Percentiles rank a stretch among this genome's conserved stretches.
Conservation (phyloP, 2,329 filamentous ascomycete species). For the Aspergillus latus region DNA sequence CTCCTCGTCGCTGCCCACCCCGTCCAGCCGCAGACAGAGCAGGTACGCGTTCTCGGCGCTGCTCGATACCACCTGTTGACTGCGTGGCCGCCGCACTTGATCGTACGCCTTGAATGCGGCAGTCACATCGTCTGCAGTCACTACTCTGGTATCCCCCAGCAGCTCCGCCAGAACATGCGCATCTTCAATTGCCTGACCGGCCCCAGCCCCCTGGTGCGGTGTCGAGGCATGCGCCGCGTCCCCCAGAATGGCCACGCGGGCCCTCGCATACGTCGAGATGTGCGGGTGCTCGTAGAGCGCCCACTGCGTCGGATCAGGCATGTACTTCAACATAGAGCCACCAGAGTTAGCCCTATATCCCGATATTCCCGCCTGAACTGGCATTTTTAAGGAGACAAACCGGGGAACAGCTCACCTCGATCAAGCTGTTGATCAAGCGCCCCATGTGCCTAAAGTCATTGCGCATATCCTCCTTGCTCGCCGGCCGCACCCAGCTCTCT, state of each 20-base stretch:
- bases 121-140: constrained; percentile 35
- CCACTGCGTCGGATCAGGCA: constrained; percentile 38
- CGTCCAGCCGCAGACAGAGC: constrained; percentile 28
- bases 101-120: constrained; percentile 56
- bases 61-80: constrained; percentile 52
- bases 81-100: constrained; percentile 48
- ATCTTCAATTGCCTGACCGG: constrained; percentile 42
- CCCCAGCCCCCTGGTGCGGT: constrained; percentile 41
- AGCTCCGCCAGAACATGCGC: constrained; percentile 44
- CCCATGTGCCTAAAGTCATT: constrained; percentile 32
- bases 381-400: not conserved
- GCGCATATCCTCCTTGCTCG: constrained; percentile 30
- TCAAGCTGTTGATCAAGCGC: constrained; percentile 25
- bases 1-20: constrained; percentile 27
- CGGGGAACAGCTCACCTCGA: constrained; percentile 25
- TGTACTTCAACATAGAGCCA: constrained; percentile 18
- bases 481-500: constrained; percentile 32
- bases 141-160: constrained; percentile 42
- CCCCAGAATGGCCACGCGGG: constrained; percentile 34
- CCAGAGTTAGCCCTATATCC: too few relatives aligned
- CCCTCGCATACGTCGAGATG: constrained; percentile 32
- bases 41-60: constrained; percentile 47
- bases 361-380: not conserved
- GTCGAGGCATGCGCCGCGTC: constrained; percentile 43
- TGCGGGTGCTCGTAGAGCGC: constrained; percentile 37